These are phyloP conservation scores for Suillus variegatus DNA, from an alignment of 768 basidiomycete species.

Conservation along the genomic window DNA sequence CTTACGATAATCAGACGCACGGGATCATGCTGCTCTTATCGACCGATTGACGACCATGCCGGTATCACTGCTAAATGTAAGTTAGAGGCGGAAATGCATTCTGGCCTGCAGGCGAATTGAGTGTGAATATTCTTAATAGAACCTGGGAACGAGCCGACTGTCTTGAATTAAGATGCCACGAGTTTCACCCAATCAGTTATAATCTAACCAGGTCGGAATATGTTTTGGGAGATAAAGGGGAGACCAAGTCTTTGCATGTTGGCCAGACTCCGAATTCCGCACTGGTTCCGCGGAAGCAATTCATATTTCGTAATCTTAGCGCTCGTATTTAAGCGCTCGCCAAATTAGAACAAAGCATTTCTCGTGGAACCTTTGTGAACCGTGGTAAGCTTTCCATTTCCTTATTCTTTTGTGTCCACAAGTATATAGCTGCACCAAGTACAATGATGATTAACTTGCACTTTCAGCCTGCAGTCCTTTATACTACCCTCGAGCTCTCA, in stretches of 20 bases:
- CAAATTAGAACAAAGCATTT: neutral
- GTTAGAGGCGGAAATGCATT: too few species aligned
- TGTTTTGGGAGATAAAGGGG: neutral
- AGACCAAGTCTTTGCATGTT: neutral
- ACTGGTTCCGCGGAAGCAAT: neutral
- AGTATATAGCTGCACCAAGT: neutral
- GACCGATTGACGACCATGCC: neutral
- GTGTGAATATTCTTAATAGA: too few species aligned
- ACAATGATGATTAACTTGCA: neutral
- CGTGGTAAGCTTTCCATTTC: neutral
- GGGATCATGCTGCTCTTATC: neutral
- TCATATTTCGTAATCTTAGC: neutral
- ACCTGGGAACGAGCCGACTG: too few species aligned
- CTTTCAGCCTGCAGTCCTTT: neutral
- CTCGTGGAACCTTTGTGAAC: neutral
- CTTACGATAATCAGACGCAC: too few species aligned
- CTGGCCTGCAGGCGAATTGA: too few species aligned
- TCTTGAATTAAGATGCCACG: too few species aligned
- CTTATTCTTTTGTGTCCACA: neutral
- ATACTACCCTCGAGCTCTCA: neutral
- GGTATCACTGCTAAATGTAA: too few species aligned
- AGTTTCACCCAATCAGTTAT: too few species aligned
- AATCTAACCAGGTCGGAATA: neutral
- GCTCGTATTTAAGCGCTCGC: neutral
- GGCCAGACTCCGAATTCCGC: too few species aligned